These are phyloP conservation scores for Serendipita sp. DNA, from an alignment of 768 basidiomycete genomes.

Conservation along the genomic window DNA sequence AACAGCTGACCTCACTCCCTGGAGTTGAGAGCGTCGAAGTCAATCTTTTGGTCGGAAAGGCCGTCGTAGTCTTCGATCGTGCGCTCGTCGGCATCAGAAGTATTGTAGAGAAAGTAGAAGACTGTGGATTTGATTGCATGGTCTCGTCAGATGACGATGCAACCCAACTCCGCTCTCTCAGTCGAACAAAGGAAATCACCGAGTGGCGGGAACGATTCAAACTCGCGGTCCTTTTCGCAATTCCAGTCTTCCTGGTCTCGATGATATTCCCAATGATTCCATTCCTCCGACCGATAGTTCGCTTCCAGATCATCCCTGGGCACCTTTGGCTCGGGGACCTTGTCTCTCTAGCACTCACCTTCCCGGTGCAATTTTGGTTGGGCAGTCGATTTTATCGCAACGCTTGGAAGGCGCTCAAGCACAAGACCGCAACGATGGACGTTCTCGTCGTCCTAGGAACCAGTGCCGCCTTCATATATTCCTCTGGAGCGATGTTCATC, in stretches of 20 bases:
- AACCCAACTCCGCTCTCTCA: constrained; percentile 73
- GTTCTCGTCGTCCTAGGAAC: constrained; percentile 93
- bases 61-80: constrained; percentile 62
- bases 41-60: constrained; percentile 60
- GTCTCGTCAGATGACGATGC: constrained; percentile 64
- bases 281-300: constrained; percentile 38
- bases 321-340: constrained; percentile 65
- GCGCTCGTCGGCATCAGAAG: constrained; percentile 61
- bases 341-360: constrained; percentile 57
- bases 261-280: constrained; percentile 68
- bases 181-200: constrained; percentile 76
- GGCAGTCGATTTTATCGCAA: constrained; percentile 75
- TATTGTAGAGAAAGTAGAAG: constrained; percentile 73
- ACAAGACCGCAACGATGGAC: constrained; percentile 91
- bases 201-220: constrained; percentile 75
- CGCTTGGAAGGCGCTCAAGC: constrained; percentile 82
- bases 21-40: constrained; percentile 60
- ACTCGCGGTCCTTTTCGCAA: constrained; percentile 58
- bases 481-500: constrained; percentile 48
- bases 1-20: constrained; percentile 47
- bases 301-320: constrained; percentile 38
- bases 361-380: constrained; percentile 87
- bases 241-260: constrained; percentile 85
- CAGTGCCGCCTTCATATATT: constrained; percentile 86
- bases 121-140: constrained; percentile 83